phyloP scores from a whole-genome alignment of 2,329 filamentous ascomycete species.

The Pestalotiopsis sp. region DNA sequence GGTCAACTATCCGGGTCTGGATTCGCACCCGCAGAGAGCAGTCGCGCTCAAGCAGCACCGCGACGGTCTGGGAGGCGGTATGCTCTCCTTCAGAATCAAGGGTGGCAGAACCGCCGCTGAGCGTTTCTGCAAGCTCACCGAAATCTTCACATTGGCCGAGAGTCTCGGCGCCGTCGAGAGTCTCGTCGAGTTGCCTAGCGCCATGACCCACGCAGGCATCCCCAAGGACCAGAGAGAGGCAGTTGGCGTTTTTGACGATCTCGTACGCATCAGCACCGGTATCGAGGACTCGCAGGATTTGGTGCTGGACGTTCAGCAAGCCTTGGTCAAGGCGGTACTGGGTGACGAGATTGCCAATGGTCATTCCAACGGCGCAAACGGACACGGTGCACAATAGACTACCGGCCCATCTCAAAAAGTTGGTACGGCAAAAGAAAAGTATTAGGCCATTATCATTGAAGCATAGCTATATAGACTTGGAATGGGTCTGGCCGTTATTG shows the following conservation, averaged over 20 bases:
- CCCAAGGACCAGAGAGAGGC: constrained; percentile 87
- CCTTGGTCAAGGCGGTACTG: constrained; percentile 73
- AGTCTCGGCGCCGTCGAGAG: constrained; percentile 90
- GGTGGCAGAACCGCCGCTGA: constrained; percentile 86
- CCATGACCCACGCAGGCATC: constrained; percentile 97
- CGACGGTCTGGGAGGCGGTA: constrained; percentile 91
- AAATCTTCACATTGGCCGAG: constrained; percentile 92
- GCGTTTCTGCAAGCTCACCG: constrained; percentile 86
- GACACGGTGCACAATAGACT: constrained; percentile 8
- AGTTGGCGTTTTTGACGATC: constrained; percentile 91
- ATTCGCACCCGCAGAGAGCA: constrained; percentile 81
- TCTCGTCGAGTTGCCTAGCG: constrained; percentile 87
- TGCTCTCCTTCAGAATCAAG: constrained; percentile 94
- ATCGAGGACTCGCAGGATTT: constrained; percentile 90
- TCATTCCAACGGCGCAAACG: constrained; percentile 7
- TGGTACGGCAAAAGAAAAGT: not conserved
- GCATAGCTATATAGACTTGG: not conserved
- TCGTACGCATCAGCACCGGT: constrained; percentile 91
- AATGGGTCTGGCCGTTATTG: not conserved
- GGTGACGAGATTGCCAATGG: constrained; percentile 4
- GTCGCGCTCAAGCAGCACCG: constrained; percentile 92
- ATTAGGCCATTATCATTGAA: not conserved
- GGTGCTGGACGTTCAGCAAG: constrained; percentile 78
- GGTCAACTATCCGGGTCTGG: constrained; percentile 93
- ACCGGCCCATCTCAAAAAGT: not conserved